Evolutionary conservation across 441 rosid genomes (phyloP).

Genomic region (Croton setiger): DNA sequence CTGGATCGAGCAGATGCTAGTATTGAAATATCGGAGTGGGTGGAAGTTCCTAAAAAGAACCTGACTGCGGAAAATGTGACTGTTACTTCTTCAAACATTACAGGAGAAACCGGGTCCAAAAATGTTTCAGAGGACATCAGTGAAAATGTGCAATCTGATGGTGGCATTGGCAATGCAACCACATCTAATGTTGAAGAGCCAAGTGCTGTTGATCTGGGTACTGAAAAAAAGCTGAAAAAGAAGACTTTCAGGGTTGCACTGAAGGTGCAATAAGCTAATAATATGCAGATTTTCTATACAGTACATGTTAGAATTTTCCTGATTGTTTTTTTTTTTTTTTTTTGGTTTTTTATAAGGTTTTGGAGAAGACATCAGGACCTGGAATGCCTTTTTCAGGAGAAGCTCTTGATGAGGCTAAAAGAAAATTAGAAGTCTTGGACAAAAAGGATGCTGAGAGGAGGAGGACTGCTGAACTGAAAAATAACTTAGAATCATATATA

Average conservation of each 20-base stretch:
- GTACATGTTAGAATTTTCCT: not conserved
- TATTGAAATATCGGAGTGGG: constrained; percentile 95
- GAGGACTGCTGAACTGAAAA: constrained; percentile 92
- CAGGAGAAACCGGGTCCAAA: constrained; percentile 48
- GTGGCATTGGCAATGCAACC: constrained; percentile 32
- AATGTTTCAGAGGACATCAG: constrained; percentile 49
- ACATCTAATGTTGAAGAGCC: constrained; percentile 50
- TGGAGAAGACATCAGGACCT: constrained; percentile 77
- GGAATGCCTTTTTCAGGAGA: constrained; percentile 69
- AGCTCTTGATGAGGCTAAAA: constrained; percentile 60
- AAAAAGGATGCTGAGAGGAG: constrained; percentile 83
- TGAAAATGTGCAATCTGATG: constrained; percentile 46
- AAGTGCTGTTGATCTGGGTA: constrained; percentile 41
- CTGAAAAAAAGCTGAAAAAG: constrained; percentile 80
- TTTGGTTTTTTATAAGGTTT: constrained; percentile 44
- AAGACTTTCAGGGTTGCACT: constrained; percentile 78
- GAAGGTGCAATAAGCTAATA: constrained; percentile 47
- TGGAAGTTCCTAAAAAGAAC: constrained; percentile 84
- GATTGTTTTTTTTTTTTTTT: constrained; percentile 12
- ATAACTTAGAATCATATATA: constrained; percentile 87
- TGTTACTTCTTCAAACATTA: constrained; percentile 43
- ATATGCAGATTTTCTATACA: constrained; percentile 10
- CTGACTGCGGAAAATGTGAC: constrained; percentile 60
- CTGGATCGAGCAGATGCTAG: constrained; percentile 95
- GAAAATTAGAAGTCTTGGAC: constrained; percentile 72